Percentiles rank a stretch among this genome's conserved stretches.
Conservation (phyloP, 352 stramenopile species). For the Globisporangium spinosum region DNA sequence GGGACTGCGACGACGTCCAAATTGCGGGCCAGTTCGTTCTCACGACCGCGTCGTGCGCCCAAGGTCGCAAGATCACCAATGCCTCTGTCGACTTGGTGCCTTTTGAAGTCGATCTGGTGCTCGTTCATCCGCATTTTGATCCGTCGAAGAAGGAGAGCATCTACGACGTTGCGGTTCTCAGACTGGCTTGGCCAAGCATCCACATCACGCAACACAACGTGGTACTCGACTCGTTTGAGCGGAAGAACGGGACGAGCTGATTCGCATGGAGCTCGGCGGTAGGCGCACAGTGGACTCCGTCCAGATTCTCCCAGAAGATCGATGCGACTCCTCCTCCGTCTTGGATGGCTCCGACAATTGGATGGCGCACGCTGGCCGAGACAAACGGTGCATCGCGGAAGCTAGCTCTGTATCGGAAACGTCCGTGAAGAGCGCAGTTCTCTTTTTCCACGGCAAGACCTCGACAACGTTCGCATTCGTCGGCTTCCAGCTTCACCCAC, state of each 20-base stretch:
- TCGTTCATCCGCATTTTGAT: not conserved
- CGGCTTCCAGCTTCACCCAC: not conserved
- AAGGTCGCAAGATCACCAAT: not conserved
- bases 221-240: not conserved
- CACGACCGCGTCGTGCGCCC: not conserved
- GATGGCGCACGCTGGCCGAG: not conserved
- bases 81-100: not conserved
- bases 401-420: not conserved
- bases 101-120: not conserved
- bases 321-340: not conserved
- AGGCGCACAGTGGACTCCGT: not conserved
- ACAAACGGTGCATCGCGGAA: not conserved
- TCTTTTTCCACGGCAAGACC: not conserved
- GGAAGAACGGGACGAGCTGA: not conserved
- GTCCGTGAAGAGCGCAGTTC: not conserved
- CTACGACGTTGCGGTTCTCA: not conserved
- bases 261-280: not conserved
- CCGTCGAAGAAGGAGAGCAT: not conserved
- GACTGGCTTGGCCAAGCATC: not conserved
- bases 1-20: not conserved
- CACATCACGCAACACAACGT: not conserved
- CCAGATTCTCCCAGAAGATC: not conserved
- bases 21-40: not conserved
- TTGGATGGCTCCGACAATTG: not conserved
- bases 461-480: not conserved